Base-by-base conservation (phyloP, 208 protist genomes). In the Herpetomonas samuelpessoai region DNA sequence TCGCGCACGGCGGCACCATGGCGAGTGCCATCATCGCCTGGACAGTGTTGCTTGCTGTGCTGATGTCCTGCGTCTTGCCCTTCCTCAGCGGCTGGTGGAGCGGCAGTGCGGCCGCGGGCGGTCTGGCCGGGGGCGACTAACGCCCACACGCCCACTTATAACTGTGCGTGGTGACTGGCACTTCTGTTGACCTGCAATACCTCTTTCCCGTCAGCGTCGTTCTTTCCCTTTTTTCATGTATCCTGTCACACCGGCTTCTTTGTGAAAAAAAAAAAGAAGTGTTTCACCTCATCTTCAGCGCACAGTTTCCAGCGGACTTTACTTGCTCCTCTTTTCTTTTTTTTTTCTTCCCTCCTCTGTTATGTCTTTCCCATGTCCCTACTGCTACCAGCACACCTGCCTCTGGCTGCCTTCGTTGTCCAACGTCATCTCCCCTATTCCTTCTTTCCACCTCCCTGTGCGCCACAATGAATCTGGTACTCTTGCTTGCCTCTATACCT, bases 21-120 rank as follows among this genome's bases (percentile, higher is more conserved):
- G 55, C 66, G 2, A 62, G 57, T 19, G 71, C 81, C 6, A 18
- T 62, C 4, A 61, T 83, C 2, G 58, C 81, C 9, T 81, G 72
- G 70, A 35, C 44, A 25, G 25, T 71, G 14, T 26, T 83, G 24
- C 47, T 76, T 31, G 59, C 68, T 3, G 19, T 79, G 60, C 76
- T 99, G 1, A 99, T 99, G 74, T 66, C 85, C 46, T 99, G 97
- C 62, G 97, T 98, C 7, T 73, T 96, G 48, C 95, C 93, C 1
- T 76, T 97, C 12, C 88, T 86, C 29, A 27, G n/a, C 22, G 35
- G 35, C 9, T 41, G 35, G 35, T 27, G 16, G 24, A 25, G 56
- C 10, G 52, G 19, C 2, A 27, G 39, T 29, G 14, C 9, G 6
- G 16, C 54, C 16, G 18, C n/a, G 26, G n/a, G 35, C 30, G 21